These are phyloP conservation scores for Eucalyptus pauciflora DNA, from an alignment of 345 rosid species.

Conservation along the genomic window DNA sequence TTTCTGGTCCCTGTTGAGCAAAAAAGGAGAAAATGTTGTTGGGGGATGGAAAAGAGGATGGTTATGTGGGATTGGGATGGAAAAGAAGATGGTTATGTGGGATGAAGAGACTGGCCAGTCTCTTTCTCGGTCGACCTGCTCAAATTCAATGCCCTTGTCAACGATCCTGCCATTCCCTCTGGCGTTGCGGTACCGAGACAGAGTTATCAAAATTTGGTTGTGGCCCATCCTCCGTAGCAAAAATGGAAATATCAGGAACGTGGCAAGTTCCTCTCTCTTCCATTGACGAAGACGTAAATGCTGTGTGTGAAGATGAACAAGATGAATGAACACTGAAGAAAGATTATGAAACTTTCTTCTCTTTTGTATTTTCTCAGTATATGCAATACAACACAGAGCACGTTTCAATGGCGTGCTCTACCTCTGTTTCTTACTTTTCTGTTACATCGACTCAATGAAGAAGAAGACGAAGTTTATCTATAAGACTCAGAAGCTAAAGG, in stretches of 20 bases:
- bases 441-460: no score
- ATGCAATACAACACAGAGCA: no score
- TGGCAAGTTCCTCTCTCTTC: slow-evolving; percentile 21
- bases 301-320: neutral
- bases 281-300: slow-evolving; percentile 13
- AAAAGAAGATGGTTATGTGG: neutral
- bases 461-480: no score
- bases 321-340: no score
- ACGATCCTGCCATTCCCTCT: slow-evolving; percentile 45
- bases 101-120: slow-evolving; percentile 17
- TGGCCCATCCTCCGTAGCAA: slow-evolving; percentile 47
- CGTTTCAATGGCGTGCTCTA: no score
- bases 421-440: no score
- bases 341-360: no score
- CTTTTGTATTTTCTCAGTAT: no score
- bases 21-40: neutral
- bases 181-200: slow-evolving; percentile 54
- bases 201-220: slow-evolving; percentile 58
- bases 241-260: slow-evolving; percentile 19
- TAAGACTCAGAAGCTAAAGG: no score
- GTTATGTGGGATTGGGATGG: neutral
- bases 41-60: neutral
- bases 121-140: slow-evolving; percentile 65
- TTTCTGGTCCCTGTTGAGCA: neutral
- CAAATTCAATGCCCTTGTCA: slow-evolving; percentile 58